A percentile compares a stretch with the other conserved stretches of the same genome.
phyloP scores from a whole-genome alignment of 768 basidiomycete genomes.

The Termitomyces sp. region DNA sequence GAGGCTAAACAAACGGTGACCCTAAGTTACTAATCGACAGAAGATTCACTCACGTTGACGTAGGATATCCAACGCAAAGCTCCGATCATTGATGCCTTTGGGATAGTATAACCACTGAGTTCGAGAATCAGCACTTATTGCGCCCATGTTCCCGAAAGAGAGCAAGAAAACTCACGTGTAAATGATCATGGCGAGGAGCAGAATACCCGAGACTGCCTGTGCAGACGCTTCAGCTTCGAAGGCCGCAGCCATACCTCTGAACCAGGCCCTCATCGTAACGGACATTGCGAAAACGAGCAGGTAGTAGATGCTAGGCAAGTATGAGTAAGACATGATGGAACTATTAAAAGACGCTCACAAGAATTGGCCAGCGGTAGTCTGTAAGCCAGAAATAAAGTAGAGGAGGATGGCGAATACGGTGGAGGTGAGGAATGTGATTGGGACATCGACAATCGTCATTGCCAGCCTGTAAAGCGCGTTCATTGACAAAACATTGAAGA shows the following conservation, averaged over 20 bases:
- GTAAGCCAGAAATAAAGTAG: conserved; percentile 60
- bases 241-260: conserved; percentile 60
- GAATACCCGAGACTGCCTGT: conserved; percentile 42
- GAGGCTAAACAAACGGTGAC: conserved; percentile 38
- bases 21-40: not conserved
- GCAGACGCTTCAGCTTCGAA: conserved; percentile 58
- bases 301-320: conserved; percentile 43
- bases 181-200: conserved; percentile 48
- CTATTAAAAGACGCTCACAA: conserved; percentile 39
- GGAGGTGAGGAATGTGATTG: conserved; percentile 46
- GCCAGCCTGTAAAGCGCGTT: conserved; percentile 36
- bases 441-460: conserved; percentile 56
- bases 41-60: conserved; percentile 42
- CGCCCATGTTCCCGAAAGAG: not conserved
- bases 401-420: conserved; percentile 42
- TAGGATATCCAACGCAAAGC: conserved; percentile 65
- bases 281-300: conserved; percentile 55
- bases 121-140: not conserved
- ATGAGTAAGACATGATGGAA: not conserved
- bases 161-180: conserved; percentile 39
- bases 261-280: conserved; percentile 70
- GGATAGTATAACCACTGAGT: conserved; percentile 49
- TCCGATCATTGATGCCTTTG: conserved; percentile 60
- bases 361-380: conserved; percentile 52
- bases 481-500: not conserved